Conservation (phyloP, 805 yeast genomes). For the Pichia rugopelliculosa region DNA sequence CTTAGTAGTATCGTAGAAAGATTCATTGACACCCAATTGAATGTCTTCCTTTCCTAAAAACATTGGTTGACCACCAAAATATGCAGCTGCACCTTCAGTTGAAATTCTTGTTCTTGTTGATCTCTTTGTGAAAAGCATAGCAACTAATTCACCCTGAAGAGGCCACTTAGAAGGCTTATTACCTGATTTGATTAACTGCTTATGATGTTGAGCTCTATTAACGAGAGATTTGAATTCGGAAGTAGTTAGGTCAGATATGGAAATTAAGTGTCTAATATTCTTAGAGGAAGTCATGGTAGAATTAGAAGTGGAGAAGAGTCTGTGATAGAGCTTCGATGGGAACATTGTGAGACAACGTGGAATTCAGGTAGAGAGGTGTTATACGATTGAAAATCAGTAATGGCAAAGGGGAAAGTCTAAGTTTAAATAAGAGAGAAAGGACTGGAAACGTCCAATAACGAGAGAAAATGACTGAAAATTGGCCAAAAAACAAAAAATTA, state of each 20-base stretch:
- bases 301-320: constrained; percentile 20
- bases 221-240: constrained; percentile 68
- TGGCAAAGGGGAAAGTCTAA: neutral
- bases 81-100: constrained; percentile 87
- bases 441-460: neutral
- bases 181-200: constrained; percentile 53
- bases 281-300: constrained; percentile 14
- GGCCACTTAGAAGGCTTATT: constrained; percentile 37
- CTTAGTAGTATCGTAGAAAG: constrained; percentile 78
- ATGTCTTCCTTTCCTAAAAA: constrained; percentile 94
- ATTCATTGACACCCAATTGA: constrained; percentile 93
- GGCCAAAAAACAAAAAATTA: constrained; percentile 10
- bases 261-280: constrained; percentile 62
- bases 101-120: constrained; percentile 94
- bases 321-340: constrained; percentile 21
- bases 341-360: too few species aligned
- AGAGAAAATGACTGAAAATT: neutral
- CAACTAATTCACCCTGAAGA: constrained; percentile 72
- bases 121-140: constrained; percentile 81
- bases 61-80: constrained; percentile 94
- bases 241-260: constrained; percentile 70
- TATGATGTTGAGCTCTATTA: constrained; percentile 62
- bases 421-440: neutral
- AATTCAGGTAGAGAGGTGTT: too few species aligned
- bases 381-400: neutral